Conservation (phyloP, 2,329 filamentous ascomycete genomes). For the Trichoderma harzianum region DNA sequence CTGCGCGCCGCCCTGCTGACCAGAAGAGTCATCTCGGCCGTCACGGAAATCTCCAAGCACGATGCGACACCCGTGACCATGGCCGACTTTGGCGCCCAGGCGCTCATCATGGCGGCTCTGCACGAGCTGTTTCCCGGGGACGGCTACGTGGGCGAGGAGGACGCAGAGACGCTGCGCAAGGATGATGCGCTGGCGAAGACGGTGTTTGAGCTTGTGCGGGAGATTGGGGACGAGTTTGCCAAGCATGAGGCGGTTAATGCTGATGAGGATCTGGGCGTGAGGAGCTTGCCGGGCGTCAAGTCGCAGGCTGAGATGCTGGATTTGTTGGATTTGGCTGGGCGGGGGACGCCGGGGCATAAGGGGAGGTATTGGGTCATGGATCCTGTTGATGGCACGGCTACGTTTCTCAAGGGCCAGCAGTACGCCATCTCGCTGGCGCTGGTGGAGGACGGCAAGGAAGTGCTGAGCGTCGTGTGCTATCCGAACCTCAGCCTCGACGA, state of each 20-base stretch:
- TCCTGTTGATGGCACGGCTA: slow-evolving; percentile 62
- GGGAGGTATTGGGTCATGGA: slow-evolving; percentile 60
- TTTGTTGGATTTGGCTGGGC: slow-evolving; percentile 57
- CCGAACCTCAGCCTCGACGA: slow-evolving; percentile 50
- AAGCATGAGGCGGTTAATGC: slow-evolving; percentile 18
- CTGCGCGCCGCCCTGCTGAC: slow-evolving; percentile 56
- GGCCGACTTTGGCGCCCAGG: slow-evolving; percentile 62
- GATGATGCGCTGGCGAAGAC: slow-evolving; percentile 46
- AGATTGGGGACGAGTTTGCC: slow-evolving; percentile 20
- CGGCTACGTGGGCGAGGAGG: slow-evolving; percentile 60
- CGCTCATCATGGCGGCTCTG: slow-evolving; percentile 56
- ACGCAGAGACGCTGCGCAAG: slow-evolving; percentile 48
- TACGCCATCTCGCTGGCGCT: slow-evolving; percentile 60
- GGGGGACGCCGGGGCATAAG: slow-evolving; percentile 34
- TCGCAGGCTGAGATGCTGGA: slow-evolving; percentile 55
- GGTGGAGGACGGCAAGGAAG: slow-evolving; percentile 54
- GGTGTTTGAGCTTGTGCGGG: slow-evolving; percentile 54
- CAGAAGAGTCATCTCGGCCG: slow-evolving; percentile 44
- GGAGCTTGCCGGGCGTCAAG: slow-evolving; percentile 36
- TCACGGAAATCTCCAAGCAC: slow-evolving; percentile 51
- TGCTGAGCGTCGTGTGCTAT: slow-evolving; percentile 58
- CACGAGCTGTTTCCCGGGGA: slow-evolving; percentile 53
- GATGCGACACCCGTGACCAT: slow-evolving; percentile 61
- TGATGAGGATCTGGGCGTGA: slow-evolving; percentile 18
- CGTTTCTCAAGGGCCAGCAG: slow-evolving; percentile 59